These are phyloP conservation scores for Arabidopsis lyrata DNA, from an alignment of 441 rosid species.

Conservation along the genomic window DNA sequence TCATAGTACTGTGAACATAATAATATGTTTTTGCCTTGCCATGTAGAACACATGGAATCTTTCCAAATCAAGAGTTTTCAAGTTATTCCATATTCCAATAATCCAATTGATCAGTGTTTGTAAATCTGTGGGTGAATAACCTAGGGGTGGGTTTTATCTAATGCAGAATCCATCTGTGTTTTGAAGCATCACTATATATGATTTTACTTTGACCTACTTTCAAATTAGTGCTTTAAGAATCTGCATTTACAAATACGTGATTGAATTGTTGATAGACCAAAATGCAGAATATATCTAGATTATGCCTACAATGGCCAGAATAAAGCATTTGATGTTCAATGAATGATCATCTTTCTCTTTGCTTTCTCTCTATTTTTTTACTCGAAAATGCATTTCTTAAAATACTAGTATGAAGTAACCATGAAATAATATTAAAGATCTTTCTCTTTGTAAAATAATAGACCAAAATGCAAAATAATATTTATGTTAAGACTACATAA, in stretches of 20 bases:
- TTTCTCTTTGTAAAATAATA: background rate
- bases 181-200: background rate
- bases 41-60: slow-evolving; percentile 40
- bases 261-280: background rate
- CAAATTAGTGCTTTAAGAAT: slow-evolving; percentile 31
- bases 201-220: slow-evolving; percentile 17
- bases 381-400: no score
- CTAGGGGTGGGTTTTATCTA: slow-evolving; percentile 34
- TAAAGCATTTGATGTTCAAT: slow-evolving; percentile 13
- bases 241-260: background rate
- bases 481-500: background rate
- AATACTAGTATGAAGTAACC: no score
- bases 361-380: no score
- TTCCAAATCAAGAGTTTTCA: slow-evolving; percentile 20
- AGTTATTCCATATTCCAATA: slow-evolving; percentile 18
- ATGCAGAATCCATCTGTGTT: slow-evolving; percentile 15
- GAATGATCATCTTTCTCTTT: background rate
- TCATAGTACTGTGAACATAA: slow-evolving; percentile 31
- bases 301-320: slow-evolving; percentile 8
- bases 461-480: background rate
- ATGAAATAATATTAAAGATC: background rate
- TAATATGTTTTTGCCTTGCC: slow-evolving; percentile 40
- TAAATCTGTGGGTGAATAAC: slow-evolving; percentile 25
- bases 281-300: background rate
- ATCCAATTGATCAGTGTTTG: background rate